phyloP scores from a whole-genome alignment of 1,284 basidiomycete species.

The Termitomyces sp. region DNA sequence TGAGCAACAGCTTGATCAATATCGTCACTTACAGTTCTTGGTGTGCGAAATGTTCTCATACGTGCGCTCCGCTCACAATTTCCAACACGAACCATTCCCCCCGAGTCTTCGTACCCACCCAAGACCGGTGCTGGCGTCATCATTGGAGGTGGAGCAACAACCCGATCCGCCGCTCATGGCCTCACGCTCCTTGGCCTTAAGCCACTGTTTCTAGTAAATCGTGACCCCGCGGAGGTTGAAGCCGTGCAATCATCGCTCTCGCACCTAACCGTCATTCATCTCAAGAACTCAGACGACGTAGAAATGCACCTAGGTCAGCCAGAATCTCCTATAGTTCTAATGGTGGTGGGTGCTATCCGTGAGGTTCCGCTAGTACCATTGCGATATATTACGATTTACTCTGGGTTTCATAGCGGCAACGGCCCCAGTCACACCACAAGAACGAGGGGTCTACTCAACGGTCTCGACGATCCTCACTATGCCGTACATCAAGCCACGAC shows the following conservation, averaged over 20 bases:
- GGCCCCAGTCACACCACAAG: constrained; percentile 21
- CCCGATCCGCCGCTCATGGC: constrained; percentile 31
- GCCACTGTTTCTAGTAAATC: constrained; percentile 32
- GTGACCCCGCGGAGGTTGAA: constrained; percentile 40
- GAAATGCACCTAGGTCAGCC: constrained; percentile 21
- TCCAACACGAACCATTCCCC: constrained; percentile 13
- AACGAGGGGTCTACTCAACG: constrained; percentile 26
- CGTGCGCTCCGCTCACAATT: constrained; percentile 22
- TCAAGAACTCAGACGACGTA: constrained; percentile 24
- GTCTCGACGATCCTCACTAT: constrained; percentile 23
- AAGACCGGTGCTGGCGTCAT: constrained; percentile 24
- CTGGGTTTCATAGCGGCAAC: constrained; percentile 15
- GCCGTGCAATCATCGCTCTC: constrained; percentile 21
- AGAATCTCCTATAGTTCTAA: constrained; percentile 20
- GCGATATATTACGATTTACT: background rate
- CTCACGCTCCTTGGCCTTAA: constrained; percentile 28
- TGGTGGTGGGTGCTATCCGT: constrained; percentile 29
- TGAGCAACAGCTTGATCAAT: background rate
- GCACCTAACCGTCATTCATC: constrained; percentile 24
- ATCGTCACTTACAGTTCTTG: constrained; percentile 22
- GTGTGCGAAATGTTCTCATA: constrained; percentile 30
- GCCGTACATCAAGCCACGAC: constrained; percentile 20
- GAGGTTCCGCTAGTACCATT: constrained; percentile 3
- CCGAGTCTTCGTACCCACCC: constrained; percentile 17
- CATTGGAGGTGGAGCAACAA: constrained; percentile 33